These are phyloP conservation scores for Fusarium poae DNA, from an alignment of 2,329 filamentous ascomycete genomes.

Conservation along the genomic window DNA sequence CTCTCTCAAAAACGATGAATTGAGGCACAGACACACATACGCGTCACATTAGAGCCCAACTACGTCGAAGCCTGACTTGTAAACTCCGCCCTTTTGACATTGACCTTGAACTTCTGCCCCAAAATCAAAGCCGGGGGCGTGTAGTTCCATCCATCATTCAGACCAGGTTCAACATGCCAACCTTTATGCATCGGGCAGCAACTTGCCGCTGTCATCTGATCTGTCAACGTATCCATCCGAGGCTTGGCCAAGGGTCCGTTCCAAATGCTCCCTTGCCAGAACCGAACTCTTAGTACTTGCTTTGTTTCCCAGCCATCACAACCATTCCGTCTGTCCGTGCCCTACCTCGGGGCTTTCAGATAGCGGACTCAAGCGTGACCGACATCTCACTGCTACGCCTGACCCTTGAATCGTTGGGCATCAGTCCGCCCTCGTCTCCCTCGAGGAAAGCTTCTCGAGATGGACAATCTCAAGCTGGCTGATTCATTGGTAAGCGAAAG, in stretches of 20 bases:
- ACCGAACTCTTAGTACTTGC: constrained; percentile 4
- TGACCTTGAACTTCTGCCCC: background rate
- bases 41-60: constrained; percentile 25
- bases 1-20: constrained; percentile 9
- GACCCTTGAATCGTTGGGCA: constrained; percentile 28
- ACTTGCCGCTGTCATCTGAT: constrained; percentile 22
- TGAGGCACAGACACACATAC: background rate
- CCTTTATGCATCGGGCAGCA: constrained; percentile 35
- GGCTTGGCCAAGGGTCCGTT: constrained; percentile 4
- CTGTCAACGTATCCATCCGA: constrained; percentile 13
- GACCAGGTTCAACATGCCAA: constrained; percentile 12
- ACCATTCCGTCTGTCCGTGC: constrained; percentile 23
- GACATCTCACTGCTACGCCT: constrained; percentile 11
- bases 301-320: constrained; percentile 5
- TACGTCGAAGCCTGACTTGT: constrained; percentile 31
- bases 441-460: constrained; percentile 8
- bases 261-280: constrained; percentile 7
- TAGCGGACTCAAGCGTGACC: constrained; percentile 17
- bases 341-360: constrained; percentile 9
- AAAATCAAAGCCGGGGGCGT: constrained; percentile 6
- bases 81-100: constrained; percentile 18
- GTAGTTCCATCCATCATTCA: constrained; percentile 6
- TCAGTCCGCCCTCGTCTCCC: constrained; percentile 11
- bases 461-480: constrained; percentile 10
- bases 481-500: constrained; percentile 25